Evolutionary conservation across 2,329 filamentous ascomycete species (phyloP).

Genomic region (Aspergillus clavatus): DNA sequence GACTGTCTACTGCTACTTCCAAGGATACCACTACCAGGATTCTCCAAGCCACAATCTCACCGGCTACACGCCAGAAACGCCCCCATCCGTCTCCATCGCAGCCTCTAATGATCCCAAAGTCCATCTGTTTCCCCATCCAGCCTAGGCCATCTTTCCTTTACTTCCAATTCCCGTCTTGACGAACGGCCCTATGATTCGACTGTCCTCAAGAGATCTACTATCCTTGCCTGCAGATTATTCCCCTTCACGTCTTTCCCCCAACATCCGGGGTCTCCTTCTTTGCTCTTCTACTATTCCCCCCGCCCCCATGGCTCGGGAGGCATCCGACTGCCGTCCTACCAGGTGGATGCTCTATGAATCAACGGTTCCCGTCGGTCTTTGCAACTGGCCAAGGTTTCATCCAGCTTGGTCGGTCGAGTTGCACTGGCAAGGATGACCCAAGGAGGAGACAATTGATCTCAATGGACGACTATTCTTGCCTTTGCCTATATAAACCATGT

Average conservation of each 20-base stretch:
- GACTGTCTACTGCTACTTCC: too few species aligned
- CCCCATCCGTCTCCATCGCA: background rate
- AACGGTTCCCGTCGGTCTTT: conserved; percentile 6
- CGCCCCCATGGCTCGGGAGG: conserved; percentile 4
- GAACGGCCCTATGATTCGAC: conserved; percentile 4
- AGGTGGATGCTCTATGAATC: conserved; percentile 12
- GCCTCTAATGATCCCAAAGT: background rate
- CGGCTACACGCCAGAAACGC: background rate
- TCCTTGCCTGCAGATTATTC: conserved; percentile 9
- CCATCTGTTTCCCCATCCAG: background rate
- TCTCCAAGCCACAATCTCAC: too few species aligned
- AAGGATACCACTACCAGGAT: too few species aligned
- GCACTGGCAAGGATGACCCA: too few species aligned
- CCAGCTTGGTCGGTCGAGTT: too few species aligned
- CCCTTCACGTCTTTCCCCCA: too few species aligned
- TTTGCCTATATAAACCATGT: conserved; percentile 8
- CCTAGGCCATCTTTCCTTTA: background rate
- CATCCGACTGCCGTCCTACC: conserved; percentile 1
- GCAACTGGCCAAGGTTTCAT: background rate
- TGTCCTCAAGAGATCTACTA: too few species aligned
- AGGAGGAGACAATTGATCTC: too few species aligned
- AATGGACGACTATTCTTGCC: background rate
- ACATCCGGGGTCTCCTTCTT: too few species aligned
- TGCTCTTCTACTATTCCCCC: conserved; percentile 3
- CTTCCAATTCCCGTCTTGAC: conserved; percentile 6